Percentiles rank a stretch among this genome's conserved stretches.
phyloP scores from a whole-genome alignment of 129 eudicot species.

The Lactuca saligna region DNA sequence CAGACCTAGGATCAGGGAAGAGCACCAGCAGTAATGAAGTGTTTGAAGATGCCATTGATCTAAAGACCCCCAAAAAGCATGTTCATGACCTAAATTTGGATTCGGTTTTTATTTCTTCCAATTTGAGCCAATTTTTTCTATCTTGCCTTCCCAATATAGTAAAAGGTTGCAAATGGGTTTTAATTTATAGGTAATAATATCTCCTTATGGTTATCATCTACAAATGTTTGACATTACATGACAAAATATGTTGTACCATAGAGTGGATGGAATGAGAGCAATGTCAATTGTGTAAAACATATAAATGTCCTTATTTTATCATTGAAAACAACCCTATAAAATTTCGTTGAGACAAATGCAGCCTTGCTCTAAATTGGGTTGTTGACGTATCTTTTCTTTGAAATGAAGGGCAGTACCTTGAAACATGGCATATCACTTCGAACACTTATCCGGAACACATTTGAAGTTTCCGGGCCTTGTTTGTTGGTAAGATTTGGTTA shows the following conservation, averaged over 20 bases:
- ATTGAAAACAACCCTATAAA: background rate
- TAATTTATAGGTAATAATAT: slow-evolving; percentile 69
- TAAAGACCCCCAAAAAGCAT: slow-evolving; percentile 31
- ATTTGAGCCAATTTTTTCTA: slow-evolving; percentile 56
- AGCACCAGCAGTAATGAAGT: slow-evolving; percentile 42
- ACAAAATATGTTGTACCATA: background rate
- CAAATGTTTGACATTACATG: too few species aligned
- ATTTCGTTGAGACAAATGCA: too few species aligned
- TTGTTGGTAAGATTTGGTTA: slow-evolving; percentile 54
- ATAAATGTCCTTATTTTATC: too few species aligned
- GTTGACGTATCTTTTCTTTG: slow-evolving; percentile 27
- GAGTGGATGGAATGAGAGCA: too few species aligned
- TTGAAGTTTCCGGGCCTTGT: slow-evolving; percentile 70
- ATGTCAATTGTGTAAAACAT: too few species aligned
- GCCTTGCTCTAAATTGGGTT: background rate
- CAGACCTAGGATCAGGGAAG: slow-evolving; percentile 41
- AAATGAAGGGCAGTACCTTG: slow-evolving; percentile 89
- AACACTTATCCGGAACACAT: slow-evolving; percentile 67
- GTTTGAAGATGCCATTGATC: slow-evolving; percentile 58
- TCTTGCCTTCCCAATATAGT: slow-evolving; percentile 79
- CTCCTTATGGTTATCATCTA: background rate
- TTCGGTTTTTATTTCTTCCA: slow-evolving; percentile 55
- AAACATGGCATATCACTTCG: slow-evolving; percentile 89
- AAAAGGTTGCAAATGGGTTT: slow-evolving; percentile 76
- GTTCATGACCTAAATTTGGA: slow-evolving; percentile 55